phyloP scores from a whole-genome alignment of 768 basidiomycete genomes.

The Antrodiella citrinella region DNA sequence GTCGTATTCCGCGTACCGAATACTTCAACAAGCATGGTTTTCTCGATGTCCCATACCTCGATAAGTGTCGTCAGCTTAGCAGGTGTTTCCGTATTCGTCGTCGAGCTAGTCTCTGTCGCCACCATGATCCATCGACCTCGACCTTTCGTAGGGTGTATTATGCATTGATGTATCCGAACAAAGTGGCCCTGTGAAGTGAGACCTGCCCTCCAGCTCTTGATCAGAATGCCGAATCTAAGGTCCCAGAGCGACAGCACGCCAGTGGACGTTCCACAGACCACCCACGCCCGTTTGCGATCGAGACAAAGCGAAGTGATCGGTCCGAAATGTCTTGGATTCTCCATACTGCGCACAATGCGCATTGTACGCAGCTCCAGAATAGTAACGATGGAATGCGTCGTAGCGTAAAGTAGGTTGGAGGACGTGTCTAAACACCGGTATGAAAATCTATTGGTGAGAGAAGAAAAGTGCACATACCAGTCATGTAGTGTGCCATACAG shows the following conservation, averaged over 20 bases:
- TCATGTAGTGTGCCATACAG: slow-evolving; percentile 73
- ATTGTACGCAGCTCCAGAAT: slow-evolving; percentile 83
- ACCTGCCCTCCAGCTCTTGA: slow-evolving; percentile 83
- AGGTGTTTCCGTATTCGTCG: slow-evolving; percentile 10
- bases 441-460: not conserved
- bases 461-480: slow-evolving; percentile 36
- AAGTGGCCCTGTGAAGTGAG: slow-evolving; percentile 42
- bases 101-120: slow-evolving; percentile 32
- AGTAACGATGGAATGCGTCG: slow-evolving; percentile 68
- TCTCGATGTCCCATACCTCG: slow-evolving; percentile 93
- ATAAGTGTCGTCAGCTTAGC: slow-evolving; percentile 43
- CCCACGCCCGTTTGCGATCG: slow-evolving; percentile 81
- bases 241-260: slow-evolving; percentile 92
- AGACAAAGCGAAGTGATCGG: slow-evolving; percentile 80
- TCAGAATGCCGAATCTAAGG: slow-evolving; percentile 80
- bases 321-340: slow-evolving; percentile 81
- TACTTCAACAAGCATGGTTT: slow-evolving; percentile 68
- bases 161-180: slow-evolving; percentile 63
- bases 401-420: slow-evolving; percentile 81
- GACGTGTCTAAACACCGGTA: slow-evolving; percentile 42
- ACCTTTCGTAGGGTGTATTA: slow-evolving; percentile 80
- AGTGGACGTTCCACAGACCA: slow-evolving; percentile 78
- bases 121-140: slow-evolving; percentile 89
- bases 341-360: slow-evolving; percentile 66
- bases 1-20: slow-evolving; percentile 52